Conservation (phyloP, 148 eudicot species). For the Oxyria digyna region DNA sequence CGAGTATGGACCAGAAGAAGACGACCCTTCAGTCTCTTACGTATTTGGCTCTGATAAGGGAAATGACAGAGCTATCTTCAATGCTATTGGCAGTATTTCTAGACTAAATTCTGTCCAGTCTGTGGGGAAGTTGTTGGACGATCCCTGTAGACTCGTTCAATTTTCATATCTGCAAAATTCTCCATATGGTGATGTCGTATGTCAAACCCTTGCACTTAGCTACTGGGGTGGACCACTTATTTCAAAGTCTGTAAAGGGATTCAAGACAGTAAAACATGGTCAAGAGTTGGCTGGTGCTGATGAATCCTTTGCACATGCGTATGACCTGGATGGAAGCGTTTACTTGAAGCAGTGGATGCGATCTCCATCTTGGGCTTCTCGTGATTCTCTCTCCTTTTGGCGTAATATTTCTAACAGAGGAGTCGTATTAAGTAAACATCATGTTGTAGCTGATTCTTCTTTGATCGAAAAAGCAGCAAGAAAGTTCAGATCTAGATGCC, state of each 20-base stretch:
- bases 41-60: conserved; percentile 77
- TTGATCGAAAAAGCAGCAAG: conserved; percentile 61
- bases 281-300: conserved; percentile 7
- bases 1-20: conserved; percentile 66
- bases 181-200: conserved; percentile 65
- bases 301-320: conserved; percentile 39
- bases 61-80: conserved; percentile 35
- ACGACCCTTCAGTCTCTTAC: conserved; percentile 33
- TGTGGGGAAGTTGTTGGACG: conserved; percentile 53
- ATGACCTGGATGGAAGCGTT: conserved; percentile 80
- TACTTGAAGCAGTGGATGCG: conserved; percentile 74
- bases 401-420: conserved; percentile 38
- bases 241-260: conserved; percentile 20
- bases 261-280: conserved; percentile 11
- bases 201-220: conserved; percentile 80
- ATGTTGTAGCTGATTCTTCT: conserved; percentile 59
- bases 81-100: conserved; percentile 48
- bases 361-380: conserved; percentile 71
- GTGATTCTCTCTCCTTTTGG: conserved; percentile 65
- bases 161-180: conserved; percentile 54
- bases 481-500: conserved; percentile 43
- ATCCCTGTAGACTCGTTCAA: conserved; percentile 69
- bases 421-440: conserved; percentile 59
- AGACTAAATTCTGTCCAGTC: conserved; percentile 84
- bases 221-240: conserved; percentile 82